Evolutionary conservation across 768 basidiomycete genomes (phyloP).

Genomic region (Suillus sp.): DNA sequence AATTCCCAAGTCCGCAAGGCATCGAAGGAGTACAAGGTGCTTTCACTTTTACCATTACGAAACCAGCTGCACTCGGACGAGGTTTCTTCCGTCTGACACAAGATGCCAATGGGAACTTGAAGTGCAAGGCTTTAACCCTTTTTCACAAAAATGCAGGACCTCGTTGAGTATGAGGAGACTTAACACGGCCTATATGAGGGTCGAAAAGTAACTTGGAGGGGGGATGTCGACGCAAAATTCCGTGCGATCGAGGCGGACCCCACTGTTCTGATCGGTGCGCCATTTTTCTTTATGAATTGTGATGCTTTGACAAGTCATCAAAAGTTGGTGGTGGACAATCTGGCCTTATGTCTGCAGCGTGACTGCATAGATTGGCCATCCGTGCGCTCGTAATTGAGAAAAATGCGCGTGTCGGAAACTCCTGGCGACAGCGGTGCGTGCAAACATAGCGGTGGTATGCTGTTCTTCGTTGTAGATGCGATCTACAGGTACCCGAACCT

Average conservation of each 20-base stretch:
- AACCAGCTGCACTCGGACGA: too few relatives aligned
- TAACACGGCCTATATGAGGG: conserved; percentile 7
- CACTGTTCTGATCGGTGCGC: too few relatives aligned
- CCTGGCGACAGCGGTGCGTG: conserved; percentile 53
- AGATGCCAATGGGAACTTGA: too few relatives aligned
- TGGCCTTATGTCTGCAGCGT: too few relatives aligned
- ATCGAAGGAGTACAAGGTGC: too few relatives aligned
- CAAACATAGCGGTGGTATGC: conserved; percentile 47
- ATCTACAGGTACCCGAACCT: conserved; percentile 7
- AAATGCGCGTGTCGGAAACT: conserved; percentile 47
- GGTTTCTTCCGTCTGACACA: too few relatives aligned
- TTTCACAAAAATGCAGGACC: too few relatives aligned
- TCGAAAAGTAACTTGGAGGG: neutral
- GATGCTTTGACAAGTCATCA: neutral
- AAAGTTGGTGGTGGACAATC: too few relatives aligned
- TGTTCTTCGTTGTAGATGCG: conserved; percentile 34
- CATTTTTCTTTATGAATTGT: too few relatives aligned
- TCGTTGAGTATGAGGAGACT: conserved; percentile 48
- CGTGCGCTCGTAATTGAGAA: conserved; percentile 53
- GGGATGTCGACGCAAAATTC: neutral
- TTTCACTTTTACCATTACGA: too few relatives aligned
- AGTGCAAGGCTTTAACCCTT: too few relatives aligned
- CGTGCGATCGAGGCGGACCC: conserved; percentile 16
- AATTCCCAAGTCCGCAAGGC: too few relatives aligned
- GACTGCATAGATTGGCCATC: conserved; percentile 55